These are phyloP conservation scores for Orbilia blumenaviensis DNA, from an alignment of 2,329 filamentous ascomycete species.

Conservation along the genomic window DNA sequence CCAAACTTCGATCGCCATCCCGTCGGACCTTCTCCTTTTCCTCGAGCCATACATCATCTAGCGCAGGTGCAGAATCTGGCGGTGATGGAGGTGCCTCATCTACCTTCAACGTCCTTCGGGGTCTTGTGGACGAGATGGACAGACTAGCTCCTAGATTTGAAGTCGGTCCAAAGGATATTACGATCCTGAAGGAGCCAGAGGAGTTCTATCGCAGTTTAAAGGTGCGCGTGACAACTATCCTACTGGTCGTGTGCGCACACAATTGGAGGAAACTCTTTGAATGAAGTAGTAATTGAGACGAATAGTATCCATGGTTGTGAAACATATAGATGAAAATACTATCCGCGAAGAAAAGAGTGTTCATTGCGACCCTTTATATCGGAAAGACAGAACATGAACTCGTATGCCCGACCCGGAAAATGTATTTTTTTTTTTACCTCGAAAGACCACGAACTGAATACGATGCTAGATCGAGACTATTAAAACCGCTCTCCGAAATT, in stretches of 20 bases:
- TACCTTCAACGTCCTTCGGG: conserved; percentile 39
- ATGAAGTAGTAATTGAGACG: conserved; percentile 54
- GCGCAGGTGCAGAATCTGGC: conserved; percentile 30
- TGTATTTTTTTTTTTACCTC: neutral
- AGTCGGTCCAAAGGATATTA: conserved; percentile 80
- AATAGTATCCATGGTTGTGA: conserved; percentile 56
- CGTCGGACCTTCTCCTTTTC: conserved; percentile 41
- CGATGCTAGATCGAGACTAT: conserved; percentile 74
- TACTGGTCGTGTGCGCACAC: conserved; percentile 32
- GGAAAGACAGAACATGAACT: conserved; percentile 91
- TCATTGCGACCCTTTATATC: conserved; percentile 95
- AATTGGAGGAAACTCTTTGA: conserved; percentile 11
- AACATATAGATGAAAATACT: conserved; percentile 76
- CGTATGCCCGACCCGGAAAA: conserved; percentile 61
- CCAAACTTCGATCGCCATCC: conserved; percentile 11
- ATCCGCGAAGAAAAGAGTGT: conserved; percentile 79
- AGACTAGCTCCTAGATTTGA: conserved; percentile 90
- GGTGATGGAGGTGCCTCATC: conserved; percentile 37
- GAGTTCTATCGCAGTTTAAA: conserved; percentile 93
- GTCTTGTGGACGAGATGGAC: conserved; percentile 78
- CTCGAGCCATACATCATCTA: conserved; percentile 18
- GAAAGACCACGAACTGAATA: neutral
- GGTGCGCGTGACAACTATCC: conserved; percentile 64
- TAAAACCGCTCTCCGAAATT: conserved; percentile 75
- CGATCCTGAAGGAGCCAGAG: conserved; percentile 79